A percentile compares a stretch with the other conserved stretches of the same genome.
Conservation (phyloP, 257 asterid species). For the Mitragyna speciosa region DNA sequence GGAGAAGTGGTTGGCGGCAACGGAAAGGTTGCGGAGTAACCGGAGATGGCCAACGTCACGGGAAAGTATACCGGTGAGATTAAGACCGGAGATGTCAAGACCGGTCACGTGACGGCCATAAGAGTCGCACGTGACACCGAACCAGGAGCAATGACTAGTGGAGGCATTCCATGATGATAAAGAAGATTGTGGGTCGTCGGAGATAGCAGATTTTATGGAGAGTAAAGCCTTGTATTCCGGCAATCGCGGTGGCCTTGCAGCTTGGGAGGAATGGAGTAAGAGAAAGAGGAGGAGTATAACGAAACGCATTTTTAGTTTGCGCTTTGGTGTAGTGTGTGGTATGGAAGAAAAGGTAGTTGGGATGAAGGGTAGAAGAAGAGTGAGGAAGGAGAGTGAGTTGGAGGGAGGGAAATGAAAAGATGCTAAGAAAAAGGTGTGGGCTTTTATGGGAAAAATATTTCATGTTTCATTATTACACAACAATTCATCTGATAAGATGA, state of each 20-base stretch:
- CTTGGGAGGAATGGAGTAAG: constrained; percentile 33
- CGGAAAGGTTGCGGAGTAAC: constrained; percentile 54
- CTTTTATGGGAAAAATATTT: no score
- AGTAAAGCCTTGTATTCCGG: constrained; percentile 62
- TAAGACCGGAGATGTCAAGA: constrained; percentile 59
- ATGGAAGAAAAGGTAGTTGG: not conserved
- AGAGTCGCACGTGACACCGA: constrained; percentile 72
- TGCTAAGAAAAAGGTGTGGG: not conserved
- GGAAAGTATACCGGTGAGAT: constrained; percentile 62
- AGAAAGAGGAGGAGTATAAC: constrained; percentile 42
- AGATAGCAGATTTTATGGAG: constrained; percentile 60
- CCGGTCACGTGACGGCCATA: constrained; percentile 57
- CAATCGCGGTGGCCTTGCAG: constrained; percentile 39
- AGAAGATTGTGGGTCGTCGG: constrained; percentile 66
- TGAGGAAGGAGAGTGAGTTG: not conserved
- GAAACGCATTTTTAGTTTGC: constrained; percentile 45
- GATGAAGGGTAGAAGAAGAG: not conserved
- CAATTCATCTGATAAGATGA: no score
- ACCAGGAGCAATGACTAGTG: constrained; percentile 69
- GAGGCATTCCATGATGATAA: constrained; percentile 59
- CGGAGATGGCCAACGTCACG: constrained; percentile 62
- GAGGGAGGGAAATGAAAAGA: not conserved
- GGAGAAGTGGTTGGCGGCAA: constrained; percentile 53
- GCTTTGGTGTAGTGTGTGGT: not conserved
- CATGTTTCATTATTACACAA: no score